A percentile compares a stretch with the other conserved stretches of the same genome.
Conservation (phyloP, 179 eudicot genomes). For the Heliamphora pulchella region DNA sequence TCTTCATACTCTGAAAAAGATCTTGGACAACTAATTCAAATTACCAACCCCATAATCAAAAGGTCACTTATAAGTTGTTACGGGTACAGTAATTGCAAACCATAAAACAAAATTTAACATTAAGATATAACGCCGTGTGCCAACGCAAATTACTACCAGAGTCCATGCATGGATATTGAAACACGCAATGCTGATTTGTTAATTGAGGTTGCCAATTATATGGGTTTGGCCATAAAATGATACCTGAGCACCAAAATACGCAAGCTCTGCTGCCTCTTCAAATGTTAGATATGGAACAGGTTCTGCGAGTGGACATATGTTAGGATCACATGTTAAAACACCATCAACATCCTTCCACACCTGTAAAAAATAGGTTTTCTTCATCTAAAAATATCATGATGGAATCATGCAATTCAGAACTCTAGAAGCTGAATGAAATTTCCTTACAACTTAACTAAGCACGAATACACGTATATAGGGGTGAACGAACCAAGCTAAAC, state of each 20-base stretch:
- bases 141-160: background rate
- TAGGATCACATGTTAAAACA: constrained; percentile 66
- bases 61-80: background rate
- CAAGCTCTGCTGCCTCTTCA: constrained; percentile 74
- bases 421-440: background rate
- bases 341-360: constrained; percentile 80
- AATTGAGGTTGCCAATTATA: too few species aligned
- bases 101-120: background rate
- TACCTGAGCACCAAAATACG: constrained; percentile 76
- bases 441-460: background rate
- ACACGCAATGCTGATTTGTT: background rate
- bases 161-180: too few species aligned
- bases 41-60: background rate
- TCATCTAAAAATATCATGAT: background rate
- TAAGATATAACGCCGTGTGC: background rate
- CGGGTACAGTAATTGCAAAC: background rate
- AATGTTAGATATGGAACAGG: constrained; percentile 60
- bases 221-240: background rate
- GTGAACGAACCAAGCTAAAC: background rate
- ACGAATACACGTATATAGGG: background rate
- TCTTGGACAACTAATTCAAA: background rate
- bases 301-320: constrained; percentile 43
- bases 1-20: background rate
- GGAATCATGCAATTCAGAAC: background rate
- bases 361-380: constrained; percentile 22